Evolutionary conservation across 805 yeast genomes (phyloP), one percentile per base, ranked within the genome.

Genomic region (Saccharomycopsis lassenensis): DNA sequence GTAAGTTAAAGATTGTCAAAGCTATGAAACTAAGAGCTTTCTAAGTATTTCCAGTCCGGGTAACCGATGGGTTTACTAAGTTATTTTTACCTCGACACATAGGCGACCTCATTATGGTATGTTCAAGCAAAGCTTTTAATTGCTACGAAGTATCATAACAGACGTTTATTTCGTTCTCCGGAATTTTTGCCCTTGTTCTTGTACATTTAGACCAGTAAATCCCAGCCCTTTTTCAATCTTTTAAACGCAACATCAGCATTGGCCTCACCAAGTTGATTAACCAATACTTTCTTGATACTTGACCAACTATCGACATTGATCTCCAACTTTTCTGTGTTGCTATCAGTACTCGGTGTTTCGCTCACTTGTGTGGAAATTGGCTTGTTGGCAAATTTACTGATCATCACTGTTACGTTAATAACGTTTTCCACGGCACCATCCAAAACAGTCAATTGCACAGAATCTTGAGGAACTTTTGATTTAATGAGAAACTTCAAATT

Each of bases 391-490:
- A 36, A 31, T 15, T 34, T 34, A n/a, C 27, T 24, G 7, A 40
- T 37, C 29, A 42, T 36, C 10, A 42, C 46, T 19, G 31, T 36
- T 19, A 42, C 17, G 4, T 40, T 16, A 4, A 39, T 12, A 5
- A 17, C 33, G 18, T 19, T 27, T 15, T 36, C 26, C 10, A 33
- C 33, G 2, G 19, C 31, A n/a, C n/a, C 25, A 4, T 33, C 34
- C 8, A 42, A 4, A 29, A 33, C 35, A 17, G 23, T 24, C 23
- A 42, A 36, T 29, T 29, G 31, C 4, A 29, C 16, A 7, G 41
- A 33, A 29, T 42, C 46, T 16, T 32, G 26, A 5, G 40, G 35
- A 10, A 42, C 46, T 26, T 42, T 42, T n/a, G 43, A 39, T 22
- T 39, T 42, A 7, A 39, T 26, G 33, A 42, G 30, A 8, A 42